Percentiles rank a stretch among this genome's conserved stretches.
Evolutionary conservation across 441 rosid species (phyloP).

Genomic region (Melastoma candidum): DNA sequence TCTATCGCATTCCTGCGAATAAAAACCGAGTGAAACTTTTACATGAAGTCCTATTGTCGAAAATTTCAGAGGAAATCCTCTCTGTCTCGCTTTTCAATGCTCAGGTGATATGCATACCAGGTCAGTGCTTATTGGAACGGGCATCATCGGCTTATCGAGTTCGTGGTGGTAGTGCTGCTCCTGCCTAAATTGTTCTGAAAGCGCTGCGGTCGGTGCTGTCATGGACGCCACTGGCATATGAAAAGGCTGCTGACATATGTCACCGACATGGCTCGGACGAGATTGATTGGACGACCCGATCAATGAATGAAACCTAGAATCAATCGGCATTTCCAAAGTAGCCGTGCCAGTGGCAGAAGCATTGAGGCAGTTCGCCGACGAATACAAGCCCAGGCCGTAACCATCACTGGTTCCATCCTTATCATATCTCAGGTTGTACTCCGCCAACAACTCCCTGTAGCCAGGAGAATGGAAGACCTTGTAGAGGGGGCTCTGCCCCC

Average conservation of each 20-base stretch:
- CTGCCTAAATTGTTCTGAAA: conserved; percentile 34
- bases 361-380: no score
- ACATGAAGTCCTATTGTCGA: no score
- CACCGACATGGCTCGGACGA: conserved; percentile 1
- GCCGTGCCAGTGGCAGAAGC: conserved; percentile 13
- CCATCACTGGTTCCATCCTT: neutral
- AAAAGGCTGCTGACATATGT: no score
- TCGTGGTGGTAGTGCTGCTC: conserved; percentile 23
- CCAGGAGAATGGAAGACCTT: neutral
- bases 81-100: no score
- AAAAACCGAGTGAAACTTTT: neutral
- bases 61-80: no score
- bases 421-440: neutral
- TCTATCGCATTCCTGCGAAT: conserved; percentile 41
- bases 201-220: conserved; percentile 9
- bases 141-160: no score
- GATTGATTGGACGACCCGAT: conserved; percentile 14
- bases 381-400: no score
- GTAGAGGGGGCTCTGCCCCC: conserved; percentile 46
- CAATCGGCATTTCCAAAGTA: conserved; percentile 21
- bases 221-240: conserved; percentile 11
- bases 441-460: neutral
- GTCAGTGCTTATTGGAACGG: no score
- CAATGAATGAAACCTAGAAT: conserved; percentile 16
- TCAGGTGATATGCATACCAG: no score